Evolutionary conservation across 2,329 filamentous ascomycete genomes (phyloP).

Genomic region (Colletotrichum sp.): DNA sequence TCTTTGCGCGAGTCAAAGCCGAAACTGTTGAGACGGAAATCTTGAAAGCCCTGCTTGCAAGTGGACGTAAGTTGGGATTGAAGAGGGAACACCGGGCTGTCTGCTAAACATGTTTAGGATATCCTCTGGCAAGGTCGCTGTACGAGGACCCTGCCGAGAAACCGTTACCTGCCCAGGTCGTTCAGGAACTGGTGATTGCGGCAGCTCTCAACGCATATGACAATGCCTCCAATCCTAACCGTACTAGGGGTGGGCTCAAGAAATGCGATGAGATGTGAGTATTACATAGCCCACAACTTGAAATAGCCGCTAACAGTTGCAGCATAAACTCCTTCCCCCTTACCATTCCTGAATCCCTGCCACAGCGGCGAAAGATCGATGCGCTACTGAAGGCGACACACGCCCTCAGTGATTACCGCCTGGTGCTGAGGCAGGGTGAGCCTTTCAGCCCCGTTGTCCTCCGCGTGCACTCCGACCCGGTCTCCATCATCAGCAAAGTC

Average conservation of each 20-base stretch:
- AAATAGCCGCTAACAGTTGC: conserved; percentile 25
- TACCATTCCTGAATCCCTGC: conserved; percentile 57
- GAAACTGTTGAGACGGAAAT: conserved; percentile 74
- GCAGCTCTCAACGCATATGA: conserved; percentile 77
- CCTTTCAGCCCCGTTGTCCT: conserved; percentile 81
- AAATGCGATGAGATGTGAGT: conserved; percentile 77
- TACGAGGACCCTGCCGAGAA: conserved; percentile 57
- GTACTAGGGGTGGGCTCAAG: conserved; percentile 76
- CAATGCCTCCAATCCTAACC: conserved; percentile 82
- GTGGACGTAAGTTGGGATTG: conserved; percentile 55
- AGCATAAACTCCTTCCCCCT: conserved; percentile 70
- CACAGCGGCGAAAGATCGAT: conserved; percentile 60
- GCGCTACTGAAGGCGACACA: conserved; percentile 77
- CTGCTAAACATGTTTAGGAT: conserved; percentile 49
- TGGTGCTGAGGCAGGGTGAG: conserved; percentile 80
- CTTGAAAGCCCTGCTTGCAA: conserved; percentile 69
- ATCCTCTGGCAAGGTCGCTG: conserved; percentile 66
- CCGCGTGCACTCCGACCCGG: conserved; percentile 76
- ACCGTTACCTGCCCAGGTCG: conserved; percentile 52
- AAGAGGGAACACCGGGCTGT: not conserved
- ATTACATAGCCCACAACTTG: not conserved
- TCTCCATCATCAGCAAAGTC: conserved; percentile 74
- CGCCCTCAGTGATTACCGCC: conserved; percentile 74
- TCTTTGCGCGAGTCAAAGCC: conserved; percentile 65
- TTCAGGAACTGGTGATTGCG: conserved; percentile 66